Evolutionary conservation across 148 eudicot species (phyloP).

Genomic region (Camellia sinensis): DNA sequence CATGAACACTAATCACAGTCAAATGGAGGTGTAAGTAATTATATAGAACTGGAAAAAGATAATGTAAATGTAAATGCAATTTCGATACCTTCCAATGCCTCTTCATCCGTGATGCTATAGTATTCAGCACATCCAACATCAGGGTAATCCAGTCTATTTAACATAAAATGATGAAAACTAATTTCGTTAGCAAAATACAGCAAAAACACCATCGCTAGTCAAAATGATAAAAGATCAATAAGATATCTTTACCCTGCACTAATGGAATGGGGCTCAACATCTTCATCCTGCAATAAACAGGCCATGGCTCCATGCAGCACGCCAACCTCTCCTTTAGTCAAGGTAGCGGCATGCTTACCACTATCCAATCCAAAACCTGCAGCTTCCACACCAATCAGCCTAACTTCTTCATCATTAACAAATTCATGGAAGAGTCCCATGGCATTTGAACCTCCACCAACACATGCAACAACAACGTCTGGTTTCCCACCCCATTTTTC

Average conservation of each 20-base stretch:
- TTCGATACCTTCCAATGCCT: slow-evolving; percentile 81
- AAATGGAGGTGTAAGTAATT: background rate
- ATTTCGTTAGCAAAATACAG: background rate
- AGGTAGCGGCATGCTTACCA: slow-evolving; percentile 85
- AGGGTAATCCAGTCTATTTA: slow-evolving; percentile 81
- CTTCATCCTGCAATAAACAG: slow-evolving; percentile 93
- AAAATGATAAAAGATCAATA: background rate
- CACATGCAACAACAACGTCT: slow-evolving; percentile 87
- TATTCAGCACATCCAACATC: slow-evolving; percentile 99
- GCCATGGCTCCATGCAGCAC: slow-evolving; percentile 98
- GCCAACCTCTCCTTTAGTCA: slow-evolving; percentile 92
- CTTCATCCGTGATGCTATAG: slow-evolving; percentile 81
- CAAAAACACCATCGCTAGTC: background rate
- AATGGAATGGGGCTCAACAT: slow-evolving; percentile 97
- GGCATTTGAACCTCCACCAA: slow-evolving; percentile 97
- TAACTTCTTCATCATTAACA: slow-evolving; percentile 70
- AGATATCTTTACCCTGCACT: slow-evolving; percentile 85
- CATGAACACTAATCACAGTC: background rate
- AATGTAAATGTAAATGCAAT: background rate
- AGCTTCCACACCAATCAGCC: slow-evolving; percentile 89
- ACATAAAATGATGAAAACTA: background rate
- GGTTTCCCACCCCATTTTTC: slow-evolving; percentile 99
- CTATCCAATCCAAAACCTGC: slow-evolving; percentile 83
- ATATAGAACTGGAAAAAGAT: background rate
- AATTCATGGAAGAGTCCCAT: slow-evolving; percentile 93